Evolutionary conservation across 257 asterid genomes (phyloP).

Genomic region (Fraxinus pennsylvanica): DNA sequence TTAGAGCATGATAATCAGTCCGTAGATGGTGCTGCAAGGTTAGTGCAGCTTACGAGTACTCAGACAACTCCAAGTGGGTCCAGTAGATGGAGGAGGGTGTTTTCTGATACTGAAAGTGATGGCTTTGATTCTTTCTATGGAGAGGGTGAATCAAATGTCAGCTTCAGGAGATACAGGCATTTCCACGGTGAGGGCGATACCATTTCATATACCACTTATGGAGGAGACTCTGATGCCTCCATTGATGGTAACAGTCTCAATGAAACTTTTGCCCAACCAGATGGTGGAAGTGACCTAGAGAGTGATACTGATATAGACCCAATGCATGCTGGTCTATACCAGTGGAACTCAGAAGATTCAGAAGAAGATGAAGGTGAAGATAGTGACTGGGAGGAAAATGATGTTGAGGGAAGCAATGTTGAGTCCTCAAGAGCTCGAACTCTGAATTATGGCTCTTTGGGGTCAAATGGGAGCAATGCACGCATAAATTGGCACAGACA

Average conservation of each 20-base stretch:
- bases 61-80: conserved; percentile 67
- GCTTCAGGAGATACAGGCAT: conserved; percentile 67
- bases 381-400: conserved; percentile 66
- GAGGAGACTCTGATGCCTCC: conserved; percentile 80
- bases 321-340: conserved; percentile 79
- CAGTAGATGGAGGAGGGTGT: conserved; percentile 65
- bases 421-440: conserved; percentile 34
- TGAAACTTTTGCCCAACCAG: conserved; percentile 43
- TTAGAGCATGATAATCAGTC: conserved; percentile 51
- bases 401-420: conserved; percentile 39
- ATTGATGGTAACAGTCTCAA: conserved; percentile 45
- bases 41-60: conserved; percentile 41
- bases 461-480: conserved; percentile 27
- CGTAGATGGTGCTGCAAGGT: conserved; percentile 40
- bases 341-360: conserved; percentile 62
- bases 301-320: conserved; percentile 90
- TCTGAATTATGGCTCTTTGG: conserved; percentile 29
- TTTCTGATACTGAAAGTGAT: conserved; percentile 82
- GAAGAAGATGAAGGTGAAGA: conserved; percentile 44
- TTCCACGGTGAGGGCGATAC: conserved; percentile 59
- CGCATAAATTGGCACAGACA: conserved; percentile 38
- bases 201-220: conserved; percentile 53
- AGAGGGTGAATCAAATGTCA: conserved; percentile 69
- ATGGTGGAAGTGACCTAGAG: conserved; percentile 59
- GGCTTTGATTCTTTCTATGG: conserved; percentile 71